These are phyloP conservation scores for Lentinula lateritia DNA, from an alignment of 768 basidiomycete species.

Conservation along the genomic window DNA sequence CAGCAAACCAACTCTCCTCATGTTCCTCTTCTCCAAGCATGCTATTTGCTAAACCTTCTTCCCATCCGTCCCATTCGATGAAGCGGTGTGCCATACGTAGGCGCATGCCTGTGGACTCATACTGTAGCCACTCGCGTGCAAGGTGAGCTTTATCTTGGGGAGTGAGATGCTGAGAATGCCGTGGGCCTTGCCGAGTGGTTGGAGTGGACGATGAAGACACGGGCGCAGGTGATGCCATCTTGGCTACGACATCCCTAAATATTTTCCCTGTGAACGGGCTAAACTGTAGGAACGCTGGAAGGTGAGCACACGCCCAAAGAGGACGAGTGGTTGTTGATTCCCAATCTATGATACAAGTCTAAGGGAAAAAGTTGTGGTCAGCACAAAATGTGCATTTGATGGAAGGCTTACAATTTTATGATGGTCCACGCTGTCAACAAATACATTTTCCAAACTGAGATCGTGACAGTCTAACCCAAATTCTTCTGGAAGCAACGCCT, in stretches of 20 bases:
- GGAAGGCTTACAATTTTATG: conserved; percentile 59
- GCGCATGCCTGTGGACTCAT: conserved; percentile 59
- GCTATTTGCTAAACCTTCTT: conserved; percentile 73
- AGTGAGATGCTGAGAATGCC: neutral
- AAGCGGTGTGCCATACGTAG: conserved; percentile 76
- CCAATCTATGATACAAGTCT: conserved; percentile 90
- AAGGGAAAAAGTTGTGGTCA: conserved; percentile 3
- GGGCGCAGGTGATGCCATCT: conserved; percentile 29
- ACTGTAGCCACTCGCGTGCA: conserved; percentile 68
- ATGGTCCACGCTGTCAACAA: conserved; percentile 66
- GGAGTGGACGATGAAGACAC: neutral
- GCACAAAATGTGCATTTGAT: conserved; percentile 1
- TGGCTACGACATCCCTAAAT: conserved; percentile 59
- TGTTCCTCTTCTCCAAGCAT: conserved; percentile 69
- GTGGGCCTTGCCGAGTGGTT: conserved; percentile 15
- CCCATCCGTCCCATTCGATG: conserved; percentile 89
- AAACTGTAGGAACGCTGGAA: conserved; percentile 75
- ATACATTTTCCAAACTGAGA: conserved; percentile 78
- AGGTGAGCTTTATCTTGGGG: conserved; percentile 34
- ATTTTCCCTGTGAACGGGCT: conserved; percentile 68
- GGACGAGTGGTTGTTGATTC: conserved; percentile 87
- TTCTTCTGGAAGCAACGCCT: conserved; percentile 38
- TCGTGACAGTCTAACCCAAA: conserved; percentile 86
- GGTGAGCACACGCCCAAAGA: conserved; percentile 79
- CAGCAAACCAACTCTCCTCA: conserved; percentile 68